Evolutionary conservation across 2,329 filamentous ascomycete species (phyloP).

Genomic region (Neurospora sp.): DNA sequence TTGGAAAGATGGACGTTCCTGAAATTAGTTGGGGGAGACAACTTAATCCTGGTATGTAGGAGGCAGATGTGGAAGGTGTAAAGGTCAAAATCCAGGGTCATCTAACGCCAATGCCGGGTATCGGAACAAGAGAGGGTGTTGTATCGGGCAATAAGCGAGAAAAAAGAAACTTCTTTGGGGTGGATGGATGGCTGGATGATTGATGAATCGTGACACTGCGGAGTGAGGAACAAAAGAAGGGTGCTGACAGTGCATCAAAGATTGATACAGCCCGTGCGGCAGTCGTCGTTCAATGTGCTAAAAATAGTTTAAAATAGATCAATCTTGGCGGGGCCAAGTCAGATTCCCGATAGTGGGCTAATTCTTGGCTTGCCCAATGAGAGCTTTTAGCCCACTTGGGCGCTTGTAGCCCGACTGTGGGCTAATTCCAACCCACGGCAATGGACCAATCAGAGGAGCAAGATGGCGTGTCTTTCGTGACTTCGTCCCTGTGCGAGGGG

Average conservation of each 20-base stretch:
- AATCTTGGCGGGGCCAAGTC: constrained; percentile 3
- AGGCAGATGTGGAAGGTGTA: background rate
- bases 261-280: background rate
- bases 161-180: background rate
- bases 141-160: background rate
- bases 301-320: constrained; percentile 21
- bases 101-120: background rate
- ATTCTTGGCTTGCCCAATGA: constrained; percentile 15
- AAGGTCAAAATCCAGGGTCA: background rate
- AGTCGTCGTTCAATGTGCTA: constrained; percentile 8
- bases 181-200: background rate
- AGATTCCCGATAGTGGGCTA: constrained; percentile 17
- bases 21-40: background rate
- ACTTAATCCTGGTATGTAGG: background rate
- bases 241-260: background rate
- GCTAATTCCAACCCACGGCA: constrained; percentile 4
- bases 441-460: constrained; percentile 6
- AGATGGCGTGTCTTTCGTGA: background rate
- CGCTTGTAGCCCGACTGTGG: constrained; percentile 13
- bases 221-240: background rate
- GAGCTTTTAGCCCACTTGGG: constrained; percentile 14
- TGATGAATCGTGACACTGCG: background rate
- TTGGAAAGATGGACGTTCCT: background rate
- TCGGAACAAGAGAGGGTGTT: background rate
- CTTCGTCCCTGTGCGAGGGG: background rate